Percentiles rank a stretch among this genome's conserved stretches.
These are phyloP conservation scores for Paraphaeosphaeria minitans DNA, from an alignment of 2,329 filamentous ascomycete species.

Conservation along the genomic window DNA sequence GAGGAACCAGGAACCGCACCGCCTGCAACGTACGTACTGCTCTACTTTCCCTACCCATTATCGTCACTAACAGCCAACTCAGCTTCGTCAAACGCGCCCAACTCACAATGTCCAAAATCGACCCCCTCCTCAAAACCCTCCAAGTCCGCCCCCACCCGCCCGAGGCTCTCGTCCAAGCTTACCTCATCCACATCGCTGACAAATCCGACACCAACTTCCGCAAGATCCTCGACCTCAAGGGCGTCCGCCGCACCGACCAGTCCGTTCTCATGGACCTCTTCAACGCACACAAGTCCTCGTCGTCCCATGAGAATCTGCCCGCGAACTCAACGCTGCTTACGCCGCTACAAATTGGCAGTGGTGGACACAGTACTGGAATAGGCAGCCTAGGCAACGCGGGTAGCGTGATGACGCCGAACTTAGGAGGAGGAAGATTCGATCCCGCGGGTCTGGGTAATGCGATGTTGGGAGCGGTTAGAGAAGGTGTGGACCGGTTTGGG, in stretches of 20 bases:
- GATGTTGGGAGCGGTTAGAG: slow-evolving; percentile 83
- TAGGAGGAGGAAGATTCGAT: slow-evolving; percentile 66
- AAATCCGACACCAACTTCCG: slow-evolving; percentile 92
- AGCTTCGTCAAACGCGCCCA: slow-evolving; percentile 87
- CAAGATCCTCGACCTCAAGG: slow-evolving; percentile 95
- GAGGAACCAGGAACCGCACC: slow-evolving; percentile 63
- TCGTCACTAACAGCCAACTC: slow-evolving; percentile 25
- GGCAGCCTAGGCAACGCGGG: slow-evolving; percentile 46
- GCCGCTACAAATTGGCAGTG: slow-evolving; percentile 42
- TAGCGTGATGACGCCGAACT: slow-evolving; percentile 47
- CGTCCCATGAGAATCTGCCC: slow-evolving; percentile 68
- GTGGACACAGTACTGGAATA: slow-evolving; percentile 50
- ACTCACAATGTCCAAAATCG: slow-evolving; percentile 81
- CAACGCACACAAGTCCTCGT: slow-evolving; percentile 76
- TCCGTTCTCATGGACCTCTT: slow-evolving; percentile 85
- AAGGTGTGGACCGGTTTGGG: slow-evolving; percentile 79
- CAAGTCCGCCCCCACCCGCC: slow-evolving; percentile 91
- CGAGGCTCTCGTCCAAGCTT: slow-evolving; percentile 94
- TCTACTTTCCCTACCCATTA: background rate
- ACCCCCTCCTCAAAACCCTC: slow-evolving; percentile 92
- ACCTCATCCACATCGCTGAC: slow-evolving; percentile 95
- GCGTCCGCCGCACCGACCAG: slow-evolving; percentile 81
- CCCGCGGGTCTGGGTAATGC: slow-evolving; percentile 83
- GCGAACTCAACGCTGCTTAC: slow-evolving; percentile 45
- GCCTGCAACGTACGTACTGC: slow-evolving; percentile 50